These are phyloP conservation scores for Anaeromyces robustus DNA, from an alignment of 192 early-diverging fungal species.

Conservation along the genomic window DNA sequence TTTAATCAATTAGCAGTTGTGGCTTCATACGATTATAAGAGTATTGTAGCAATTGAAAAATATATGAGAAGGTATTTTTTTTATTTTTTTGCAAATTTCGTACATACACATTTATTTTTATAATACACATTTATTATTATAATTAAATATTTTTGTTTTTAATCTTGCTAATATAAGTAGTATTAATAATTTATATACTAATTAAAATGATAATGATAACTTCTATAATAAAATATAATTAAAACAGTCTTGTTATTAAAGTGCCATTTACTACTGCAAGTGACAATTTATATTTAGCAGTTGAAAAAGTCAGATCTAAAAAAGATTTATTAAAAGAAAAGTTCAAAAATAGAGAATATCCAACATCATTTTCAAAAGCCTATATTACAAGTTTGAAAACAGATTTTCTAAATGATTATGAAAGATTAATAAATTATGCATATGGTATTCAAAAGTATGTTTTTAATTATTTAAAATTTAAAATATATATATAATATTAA, in stretches of 20 bases:
- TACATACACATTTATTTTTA: too few relatives aligned
- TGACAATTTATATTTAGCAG: neutral
- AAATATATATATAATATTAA: too few relatives aligned
- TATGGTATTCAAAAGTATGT: neutral
- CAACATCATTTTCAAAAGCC: neutral
- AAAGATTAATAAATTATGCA: neutral
- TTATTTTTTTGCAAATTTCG: too few relatives aligned
- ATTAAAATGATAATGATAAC: too few relatives aligned
- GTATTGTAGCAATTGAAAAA: conserved; percentile 25
- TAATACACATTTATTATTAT: too few relatives aligned
- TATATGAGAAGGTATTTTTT: conserved; percentile 5
- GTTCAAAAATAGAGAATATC: neutral
- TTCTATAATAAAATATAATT: too few relatives aligned
- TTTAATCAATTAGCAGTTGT: conserved; percentile 67
- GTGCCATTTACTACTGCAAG: neutral
- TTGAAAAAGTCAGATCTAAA: neutral
- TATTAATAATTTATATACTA: too few relatives aligned
- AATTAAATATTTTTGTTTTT: too few relatives aligned
- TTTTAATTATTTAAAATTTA: too few relatives aligned
- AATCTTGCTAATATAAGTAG: too few relatives aligned
- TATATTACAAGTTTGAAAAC: neutral
- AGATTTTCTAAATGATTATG: neutral
- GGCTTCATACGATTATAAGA: conserved; percentile 29
- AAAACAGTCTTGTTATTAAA: neutral
- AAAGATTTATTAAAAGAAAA: neutral